Evolutionary conservation across 2,329 filamentous ascomycete genomes (phyloP), one percentile per base, ranked within the genome.

Genomic region (Drechslerella dactyloides): DNA sequence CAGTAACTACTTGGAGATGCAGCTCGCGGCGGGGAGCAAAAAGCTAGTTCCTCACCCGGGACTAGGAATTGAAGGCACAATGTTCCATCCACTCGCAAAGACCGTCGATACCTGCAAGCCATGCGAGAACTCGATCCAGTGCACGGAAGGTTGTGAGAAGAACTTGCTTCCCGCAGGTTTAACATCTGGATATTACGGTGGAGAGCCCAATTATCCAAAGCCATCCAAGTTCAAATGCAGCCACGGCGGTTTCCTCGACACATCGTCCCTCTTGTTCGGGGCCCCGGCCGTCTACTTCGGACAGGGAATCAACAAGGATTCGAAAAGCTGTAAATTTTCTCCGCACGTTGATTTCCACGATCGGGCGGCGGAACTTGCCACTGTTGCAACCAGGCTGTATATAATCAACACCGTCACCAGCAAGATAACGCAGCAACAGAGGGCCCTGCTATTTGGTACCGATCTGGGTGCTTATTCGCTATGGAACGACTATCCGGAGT

Each of bases 291-390:
- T 11, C n/a, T 48, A 21, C 21, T 6, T 10, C 44, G 55, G 60
- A 21, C 69, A 73, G 35, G 69, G 69, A 3, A 73, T 73, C 57
- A 73, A 73, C 44, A 73, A 73, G 23, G 61, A 73, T 24, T 57
- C 60, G 5, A 35, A 51, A 1, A 57, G 50, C 11, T 73, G 68
- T n/a, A 19, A 30, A 17, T 53, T 61, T 1, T 56, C 55, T 8
- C 68, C 61, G 6, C 68, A 73, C 24, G 24, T 27, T 1, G 8
- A 44, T 17, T 15, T 66, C 11, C 68, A 73, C 33, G 52, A 52
- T 15, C 13, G 30, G 15, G 61, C 57, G 2, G 68, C 44, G 1
- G 19, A 1, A 0, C 7, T 73, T 11, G 27, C 55, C 1, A 53
- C 61, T 21, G 24, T 24, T 4, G 68, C 68, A 21, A 64, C 60